Evolutionary conservation across 2,329 filamentous ascomycete species (phyloP), one percentile per base, ranked within the genome.

Genomic region (Thielaviopsis musarum): DNA sequence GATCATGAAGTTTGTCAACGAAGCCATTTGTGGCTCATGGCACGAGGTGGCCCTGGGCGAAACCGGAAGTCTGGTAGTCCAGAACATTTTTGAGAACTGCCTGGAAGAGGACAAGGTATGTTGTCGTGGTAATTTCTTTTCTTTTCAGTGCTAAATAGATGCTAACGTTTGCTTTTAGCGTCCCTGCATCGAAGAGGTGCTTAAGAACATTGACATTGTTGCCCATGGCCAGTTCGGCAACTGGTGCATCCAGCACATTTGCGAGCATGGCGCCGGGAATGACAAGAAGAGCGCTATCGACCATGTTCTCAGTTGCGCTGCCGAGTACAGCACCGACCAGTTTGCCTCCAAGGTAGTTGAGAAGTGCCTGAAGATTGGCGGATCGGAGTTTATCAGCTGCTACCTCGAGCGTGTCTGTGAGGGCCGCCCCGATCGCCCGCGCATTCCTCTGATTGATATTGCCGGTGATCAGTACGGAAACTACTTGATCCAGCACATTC

Each of bases 81-180:
- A 98, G 72, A 98, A 98, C 70, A 98, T 98, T 68, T 98, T 98
- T 70, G 93, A 98, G 75, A 98, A 98, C 68, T 98, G 93, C 67
- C 80, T 97, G 30, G 94, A 98, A 68, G 91, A 97, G 67, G 93
- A 98, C 74, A 98, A 98, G 83, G 90, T 91, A 75, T 64, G 75
- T 68, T 49, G 17, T 38, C 12, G 10, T 7, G 7, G 2, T 2
- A 10, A n/a, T n/a, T 52, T n/a, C 13, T 15, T 15, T 45, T 13
- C 10, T 15, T 12, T 28, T 24, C 5, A 10, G 2, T 22, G 6
- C 6, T 26, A 38, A 7, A 13, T 19, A 26, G 41, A 48, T 60
- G 5, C 64, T 69, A 63, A 67, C 55, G 21, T 34, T 41, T 28
- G 54, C 5, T 58, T 64, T 34, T 65, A 95, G 91, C 90, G 94